Conservation (phyloP, 1,139 yeast species). For the Magnusiomyces paraingens region DNA sequence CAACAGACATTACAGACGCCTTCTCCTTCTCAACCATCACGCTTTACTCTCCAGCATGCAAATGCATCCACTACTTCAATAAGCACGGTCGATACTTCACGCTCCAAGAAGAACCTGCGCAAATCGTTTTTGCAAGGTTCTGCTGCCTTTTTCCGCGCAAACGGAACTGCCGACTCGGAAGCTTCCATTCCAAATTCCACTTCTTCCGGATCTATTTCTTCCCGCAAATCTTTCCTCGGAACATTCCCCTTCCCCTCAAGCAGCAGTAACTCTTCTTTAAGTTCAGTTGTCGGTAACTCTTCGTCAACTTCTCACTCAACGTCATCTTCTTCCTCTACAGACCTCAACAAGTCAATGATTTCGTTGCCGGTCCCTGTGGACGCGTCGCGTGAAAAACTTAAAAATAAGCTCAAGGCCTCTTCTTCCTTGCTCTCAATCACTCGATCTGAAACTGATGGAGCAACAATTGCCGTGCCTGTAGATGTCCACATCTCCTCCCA, state of each 20-base stretch:
- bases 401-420: constrained; percentile 47
- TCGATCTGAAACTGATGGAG: constrained; percentile 21
- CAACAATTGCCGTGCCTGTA: constrained; percentile 27
- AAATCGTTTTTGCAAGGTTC: too few species aligned
- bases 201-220: background rate
- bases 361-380: constrained; percentile 54
- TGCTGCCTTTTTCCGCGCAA: too few species aligned
- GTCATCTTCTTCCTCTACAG: background rate
- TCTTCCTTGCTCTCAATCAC: constrained; percentile 43
- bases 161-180: too few species aligned
- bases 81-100: too few species aligned
- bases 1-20: constrained; percentile 20
- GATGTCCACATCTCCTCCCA: constrained; percentile 29
- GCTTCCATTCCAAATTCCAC: too few species aligned
- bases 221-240: constrained; percentile 12
- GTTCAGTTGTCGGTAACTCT: background rate
- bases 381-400: constrained; percentile 48
- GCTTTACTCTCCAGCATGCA: too few species aligned
- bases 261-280: background rate
- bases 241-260: constrained; percentile 6
- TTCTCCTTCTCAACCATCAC: constrained; percentile 12
- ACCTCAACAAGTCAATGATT: constrained; percentile 36
- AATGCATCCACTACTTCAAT: too few species aligned
- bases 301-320: constrained; percentile 12
- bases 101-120: too few species aligned